Percentiles rank a stretch among this genome's conserved stretches.
phyloP scores from a whole-genome alignment of 2,329 filamentous ascomycete species.

The Fusarium sp. region DNA sequence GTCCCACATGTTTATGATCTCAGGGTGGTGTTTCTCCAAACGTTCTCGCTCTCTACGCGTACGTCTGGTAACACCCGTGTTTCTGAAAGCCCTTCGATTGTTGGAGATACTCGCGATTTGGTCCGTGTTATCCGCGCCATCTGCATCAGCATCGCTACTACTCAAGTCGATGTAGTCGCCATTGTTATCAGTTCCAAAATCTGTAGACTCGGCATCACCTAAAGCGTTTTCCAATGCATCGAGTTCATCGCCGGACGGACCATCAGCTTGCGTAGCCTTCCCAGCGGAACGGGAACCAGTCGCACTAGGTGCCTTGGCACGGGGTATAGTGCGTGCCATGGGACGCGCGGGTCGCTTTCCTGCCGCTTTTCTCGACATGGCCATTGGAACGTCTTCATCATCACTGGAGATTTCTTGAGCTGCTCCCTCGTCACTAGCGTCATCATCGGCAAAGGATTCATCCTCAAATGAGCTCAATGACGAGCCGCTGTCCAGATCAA shows the following conservation, averaged over 20 bases:
- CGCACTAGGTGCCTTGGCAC: not conserved
- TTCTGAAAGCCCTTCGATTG: constrained; percentile 48
- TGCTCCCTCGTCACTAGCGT: constrained; percentile 25
- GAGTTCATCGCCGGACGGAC: constrained; percentile 2
- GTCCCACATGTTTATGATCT: constrained; percentile 84
- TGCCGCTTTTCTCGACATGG: constrained; percentile 16
- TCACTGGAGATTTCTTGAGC: constrained; percentile 38
- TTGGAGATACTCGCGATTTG: constrained; percentile 30
- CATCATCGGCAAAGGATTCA: constrained; percentile 26
- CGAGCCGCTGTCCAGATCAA: constrained; percentile 25
- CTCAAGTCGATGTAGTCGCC: not conserved
- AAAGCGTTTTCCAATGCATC: not conserved
- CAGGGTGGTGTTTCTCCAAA: constrained; percentile 79
- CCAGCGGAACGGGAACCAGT: not conserved
- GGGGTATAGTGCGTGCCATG: not conserved
- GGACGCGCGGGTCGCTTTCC: constrained; percentile 4
- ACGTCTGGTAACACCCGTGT: constrained; percentile 38
- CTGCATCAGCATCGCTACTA: constrained; percentile 37
- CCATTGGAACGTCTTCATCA: constrained; percentile 40
- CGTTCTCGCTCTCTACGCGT: constrained; percentile 64
- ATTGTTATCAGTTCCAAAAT: not conserved
- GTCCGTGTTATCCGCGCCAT: not conserved
- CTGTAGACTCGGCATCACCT: not conserved
- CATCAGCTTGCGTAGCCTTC: not conserved
- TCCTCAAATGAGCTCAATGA: constrained; percentile 22